Percentiles rank a stretch among this genome's conserved stretches.
These are phyloP conservation scores for Zelonia costaricensis DNA, from an alignment of 208 protist genomes.

Conservation along the genomic window DNA sequence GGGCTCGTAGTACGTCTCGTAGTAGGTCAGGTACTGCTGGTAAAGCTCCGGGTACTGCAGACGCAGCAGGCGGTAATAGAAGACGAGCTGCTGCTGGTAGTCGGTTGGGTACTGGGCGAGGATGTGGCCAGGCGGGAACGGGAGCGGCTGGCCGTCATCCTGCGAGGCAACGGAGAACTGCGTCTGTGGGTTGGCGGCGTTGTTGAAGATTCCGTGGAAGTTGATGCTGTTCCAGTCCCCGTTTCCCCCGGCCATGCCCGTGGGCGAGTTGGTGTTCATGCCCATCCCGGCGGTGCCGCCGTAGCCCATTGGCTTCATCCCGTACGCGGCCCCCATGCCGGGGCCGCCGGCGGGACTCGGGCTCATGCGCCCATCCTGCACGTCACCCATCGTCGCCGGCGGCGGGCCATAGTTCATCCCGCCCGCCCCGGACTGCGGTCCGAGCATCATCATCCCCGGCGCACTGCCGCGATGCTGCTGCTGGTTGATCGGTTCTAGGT, in stretches of 20 bases:
- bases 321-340: background rate
- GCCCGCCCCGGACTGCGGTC: background rate
- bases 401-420: conserved; percentile 5
- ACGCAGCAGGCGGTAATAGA: conserved; percentile 49
- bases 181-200: conserved; percentile 8
- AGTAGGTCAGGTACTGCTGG: conserved; percentile 59
- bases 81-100: conserved; percentile 49
- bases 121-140: conserved; percentile 49
- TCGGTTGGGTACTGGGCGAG: conserved; percentile 47
- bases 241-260: background rate
- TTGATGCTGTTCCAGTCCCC: conserved; percentile 24
- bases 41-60: conserved; percentile 56
- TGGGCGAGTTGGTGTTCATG: background rate
- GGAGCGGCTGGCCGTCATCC: conserved; percentile 36
- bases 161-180: conserved; percentile 12
- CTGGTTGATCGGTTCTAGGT: conserved; percentile 33
- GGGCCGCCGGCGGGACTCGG: background rate
- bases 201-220: conserved; percentile 26
- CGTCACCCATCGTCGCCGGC: conserved; percentile 5
- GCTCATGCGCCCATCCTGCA: conserved; percentile 13
- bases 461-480: background rate
- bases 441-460: conserved; percentile 25
- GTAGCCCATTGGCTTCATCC: background rate
- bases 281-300: background rate
- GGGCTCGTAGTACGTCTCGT: conserved; percentile 48